phyloP scores from a whole-genome alignment of 2,329 filamentous ascomycete species.

The Fusarium equiseti region DNA sequence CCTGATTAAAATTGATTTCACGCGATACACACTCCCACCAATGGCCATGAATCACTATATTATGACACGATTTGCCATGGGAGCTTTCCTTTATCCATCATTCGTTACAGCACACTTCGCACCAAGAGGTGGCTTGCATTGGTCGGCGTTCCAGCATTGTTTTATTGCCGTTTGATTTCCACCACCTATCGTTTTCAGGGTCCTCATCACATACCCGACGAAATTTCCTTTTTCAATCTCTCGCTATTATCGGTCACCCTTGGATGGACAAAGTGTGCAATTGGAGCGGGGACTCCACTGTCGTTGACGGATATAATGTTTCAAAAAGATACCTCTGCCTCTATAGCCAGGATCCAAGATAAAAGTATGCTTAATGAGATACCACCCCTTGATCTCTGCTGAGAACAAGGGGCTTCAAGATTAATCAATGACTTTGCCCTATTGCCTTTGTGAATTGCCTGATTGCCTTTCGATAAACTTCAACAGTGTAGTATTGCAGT shows the following conservation, averaged over 20 bases:
- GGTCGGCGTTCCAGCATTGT: conserved; percentile 48
- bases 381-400: conserved; percentile 18
- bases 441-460: conserved; percentile 6
- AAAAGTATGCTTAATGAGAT: conserved; percentile 48
- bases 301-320: conserved; percentile 43
- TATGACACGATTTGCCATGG: conserved; percentile 33
- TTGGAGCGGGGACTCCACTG: conserved; percentile 40
- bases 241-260: conserved; percentile 41
- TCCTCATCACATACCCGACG: conserved; percentile 42
- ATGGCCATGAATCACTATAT: conserved; percentile 20
- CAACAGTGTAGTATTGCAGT: neutral
- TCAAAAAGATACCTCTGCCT: conserved; percentile 44
- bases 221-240: conserved; percentile 36
- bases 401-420: conserved; percentile 26
- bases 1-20: conserved; percentile 68
- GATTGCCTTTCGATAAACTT: neutral
- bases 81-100: conserved; percentile 32
- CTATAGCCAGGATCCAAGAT: conserved; percentile 42
- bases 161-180: conserved; percentile 32
- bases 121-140: conserved; percentile 42
- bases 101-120: conserved; percentile 38
- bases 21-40: conserved; percentile 6
- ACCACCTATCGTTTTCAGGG: conserved; percentile 44
- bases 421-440: conserved; percentile 9
- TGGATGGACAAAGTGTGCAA: conserved; percentile 36